Evolutionary conservation across 2,329 filamentous ascomycete species (phyloP).

Genomic region (Aspergillus calidoustus): DNA sequence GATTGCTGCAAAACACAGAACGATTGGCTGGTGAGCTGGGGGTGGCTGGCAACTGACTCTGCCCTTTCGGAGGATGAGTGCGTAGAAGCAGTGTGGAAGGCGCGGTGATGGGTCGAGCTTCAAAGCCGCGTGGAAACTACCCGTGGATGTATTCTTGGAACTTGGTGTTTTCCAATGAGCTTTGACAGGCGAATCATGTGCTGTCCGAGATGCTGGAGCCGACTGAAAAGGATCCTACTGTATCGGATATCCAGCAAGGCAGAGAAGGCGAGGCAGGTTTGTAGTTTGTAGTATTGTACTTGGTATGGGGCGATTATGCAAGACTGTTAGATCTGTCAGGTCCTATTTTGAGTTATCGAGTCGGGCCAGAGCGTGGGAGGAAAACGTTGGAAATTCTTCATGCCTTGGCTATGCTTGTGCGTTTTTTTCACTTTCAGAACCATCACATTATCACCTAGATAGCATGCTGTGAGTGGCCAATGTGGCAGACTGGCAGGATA

Average conservation of each 20-base stretch:
- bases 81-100: background rate
- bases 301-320: background rate
- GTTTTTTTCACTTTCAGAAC: background rate
- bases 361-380: too few species aligned
- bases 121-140: background rate
- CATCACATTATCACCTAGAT: background rate
- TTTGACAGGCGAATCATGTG: slow-evolving; percentile 1
- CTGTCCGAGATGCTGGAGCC: background rate
- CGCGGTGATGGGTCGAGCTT: background rate
- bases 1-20: background rate
- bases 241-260: background rate
- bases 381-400: background rate
- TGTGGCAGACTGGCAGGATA: background rate
- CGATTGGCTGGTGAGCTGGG: background rate
- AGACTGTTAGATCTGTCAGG: background rate
- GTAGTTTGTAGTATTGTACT: too few species aligned
- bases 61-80: too few species aligned
- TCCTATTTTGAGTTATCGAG: background rate
- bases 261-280: background rate
- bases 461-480: background rate
- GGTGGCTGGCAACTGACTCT: background rate
- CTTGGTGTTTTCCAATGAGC: background rate
- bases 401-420: background rate
- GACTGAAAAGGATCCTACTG: background rate
- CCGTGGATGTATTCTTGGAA: background rate